These are phyloP conservation scores for Microdochium trichocladiopsis DNA, from an alignment of 2,329 filamentous ascomycete species.

Conservation along the genomic window DNA sequence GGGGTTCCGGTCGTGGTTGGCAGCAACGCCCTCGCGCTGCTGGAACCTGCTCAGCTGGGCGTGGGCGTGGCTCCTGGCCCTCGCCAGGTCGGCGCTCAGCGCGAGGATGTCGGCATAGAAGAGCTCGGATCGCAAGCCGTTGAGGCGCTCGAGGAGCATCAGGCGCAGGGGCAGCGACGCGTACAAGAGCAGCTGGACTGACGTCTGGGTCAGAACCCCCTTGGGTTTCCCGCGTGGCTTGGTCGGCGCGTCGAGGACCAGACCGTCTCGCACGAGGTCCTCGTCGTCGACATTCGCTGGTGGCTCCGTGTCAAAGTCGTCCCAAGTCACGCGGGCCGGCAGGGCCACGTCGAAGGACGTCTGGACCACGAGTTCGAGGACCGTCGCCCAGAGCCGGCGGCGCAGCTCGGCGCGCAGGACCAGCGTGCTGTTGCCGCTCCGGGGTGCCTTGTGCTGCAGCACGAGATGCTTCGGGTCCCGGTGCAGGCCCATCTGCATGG, in stretches of 20 bases:
- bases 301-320: slow-evolving; percentile 30
- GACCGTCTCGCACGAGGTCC: slow-evolving; percentile 4
- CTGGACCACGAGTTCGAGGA: slow-evolving; percentile 30
- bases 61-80: not conserved
- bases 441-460: slow-evolving; percentile 18
- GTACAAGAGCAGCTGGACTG: slow-evolving; percentile 23
- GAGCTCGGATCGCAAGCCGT: slow-evolving; percentile 20
- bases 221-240: slow-evolving; percentile 1
- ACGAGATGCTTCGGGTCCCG: slow-evolving; percentile 31
- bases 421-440: slow-evolving; percentile 1
- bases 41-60: slow-evolving; percentile 14
- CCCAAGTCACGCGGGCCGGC: slow-evolving; percentile 27
- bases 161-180: slow-evolving; percentile 27
- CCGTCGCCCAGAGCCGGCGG: slow-evolving; percentile 33
- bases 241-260: not conserved
- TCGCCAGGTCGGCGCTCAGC: slow-evolving; percentile 21
- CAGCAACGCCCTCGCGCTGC: slow-evolving; percentile 7
- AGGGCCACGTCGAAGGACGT: slow-evolving; percentile 29
- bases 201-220: slow-evolving; percentile 11
- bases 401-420: slow-evolving; percentile 32
- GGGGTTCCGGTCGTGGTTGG: slow-evolving; percentile 8
- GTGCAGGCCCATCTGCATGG: slow-evolving; percentile 37
- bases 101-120: slow-evolving; percentile 25
- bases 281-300: slow-evolving; percentile 28
- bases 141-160: slow-evolving; percentile 24